These are phyloP conservation scores for Geosmithia putterillii DNA, from an alignment of 2,329 filamentous ascomycete genomes.

Conservation along the genomic window DNA sequence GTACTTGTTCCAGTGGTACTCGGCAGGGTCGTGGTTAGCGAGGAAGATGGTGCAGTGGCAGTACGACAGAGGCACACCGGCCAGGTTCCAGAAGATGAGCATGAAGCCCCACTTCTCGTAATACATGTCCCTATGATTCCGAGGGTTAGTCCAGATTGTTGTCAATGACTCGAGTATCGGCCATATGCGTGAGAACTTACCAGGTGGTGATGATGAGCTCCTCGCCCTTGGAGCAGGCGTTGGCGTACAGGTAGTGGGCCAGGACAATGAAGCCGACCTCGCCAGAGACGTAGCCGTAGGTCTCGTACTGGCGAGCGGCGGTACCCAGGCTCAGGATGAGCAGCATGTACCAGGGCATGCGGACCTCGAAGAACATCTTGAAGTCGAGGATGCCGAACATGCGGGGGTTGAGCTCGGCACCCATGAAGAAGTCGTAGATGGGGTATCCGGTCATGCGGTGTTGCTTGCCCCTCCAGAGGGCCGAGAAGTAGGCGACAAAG, in stretches of 20 bases:
- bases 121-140: conserved; percentile 65
- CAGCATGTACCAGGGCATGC: conserved; percentile 84
- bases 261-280: conserved; percentile 76
- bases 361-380: conserved; percentile 95
- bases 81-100: conserved; percentile 96
- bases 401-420: conserved; percentile 77
- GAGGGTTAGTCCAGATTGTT: no score
- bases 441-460: conserved; percentile 85
- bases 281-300: conserved; percentile 74
- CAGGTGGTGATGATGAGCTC: conserved; percentile 83
- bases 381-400: conserved; percentile 82
- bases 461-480: conserved; percentile 64
- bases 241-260: conserved; percentile 86
- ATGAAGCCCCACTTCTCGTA: conserved; percentile 97
- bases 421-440: conserved; percentile 91
- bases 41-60: conserved; percentile 89
- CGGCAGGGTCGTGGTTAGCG: conserved; percentile 66
- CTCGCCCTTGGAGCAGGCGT: conserved; percentile 85
- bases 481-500: conserved; percentile 76
- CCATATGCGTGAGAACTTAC: no score
- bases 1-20: conserved; percentile 65
- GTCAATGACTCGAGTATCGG: neutral
- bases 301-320: conserved; percentile 71
- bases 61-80: conserved; percentile 81
- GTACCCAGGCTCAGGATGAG: conserved; percentile 66